A percentile compares a stretch with the other conserved stretches of the same genome.
phyloP scores from a whole-genome alignment of 352 stramenopile species.

The Blastocystis sp. region DNA sequence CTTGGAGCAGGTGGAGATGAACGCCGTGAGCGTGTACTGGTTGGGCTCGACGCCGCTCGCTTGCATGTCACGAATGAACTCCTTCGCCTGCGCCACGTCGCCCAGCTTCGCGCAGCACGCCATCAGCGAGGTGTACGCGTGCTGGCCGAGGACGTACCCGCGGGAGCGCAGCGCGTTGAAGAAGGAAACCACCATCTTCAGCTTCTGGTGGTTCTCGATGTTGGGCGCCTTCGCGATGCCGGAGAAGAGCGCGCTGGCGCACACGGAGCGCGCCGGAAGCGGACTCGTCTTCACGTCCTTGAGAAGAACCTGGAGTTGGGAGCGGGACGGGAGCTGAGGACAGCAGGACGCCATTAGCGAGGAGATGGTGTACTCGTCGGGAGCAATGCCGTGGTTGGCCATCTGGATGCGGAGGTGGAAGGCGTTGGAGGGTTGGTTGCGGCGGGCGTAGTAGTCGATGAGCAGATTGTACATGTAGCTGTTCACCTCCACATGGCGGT shows the following conservation, averaged over 20 bases:
- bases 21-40: conserved; percentile 66
- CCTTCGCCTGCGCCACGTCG: conserved; percentile 39
- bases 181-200: conserved; percentile 47
- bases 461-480: conserved; percentile 73
- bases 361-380: conserved; percentile 70
- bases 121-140: conserved; percentile 73
- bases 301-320: not conserved
- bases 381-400: not conserved
- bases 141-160: conserved; percentile 68
- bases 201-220: conserved; percentile 57
- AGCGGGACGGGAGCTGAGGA: conserved; percentile 45
- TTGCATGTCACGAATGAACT: conserved; percentile 54
- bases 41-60: conserved; percentile 39
- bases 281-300: conserved; percentile 52
- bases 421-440: conserved; percentile 17
- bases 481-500: conserved; percentile 53
- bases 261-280: conserved; percentile 54
- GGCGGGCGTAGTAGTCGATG: conserved; percentile 69
- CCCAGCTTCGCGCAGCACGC: conserved; percentile 69
- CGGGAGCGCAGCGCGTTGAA: conserved; percentile 49
- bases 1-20: conserved; percentile 64
- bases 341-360: conserved; percentile 69
- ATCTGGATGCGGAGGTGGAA: conserved; percentile 64
- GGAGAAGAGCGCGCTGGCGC: conserved; percentile 58
- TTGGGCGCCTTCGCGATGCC: conserved; percentile 57